Base-by-base conservation (phyloP, 2,329 filamentous ascomycete species). In the Aureobasidium leucospermi region DNA sequence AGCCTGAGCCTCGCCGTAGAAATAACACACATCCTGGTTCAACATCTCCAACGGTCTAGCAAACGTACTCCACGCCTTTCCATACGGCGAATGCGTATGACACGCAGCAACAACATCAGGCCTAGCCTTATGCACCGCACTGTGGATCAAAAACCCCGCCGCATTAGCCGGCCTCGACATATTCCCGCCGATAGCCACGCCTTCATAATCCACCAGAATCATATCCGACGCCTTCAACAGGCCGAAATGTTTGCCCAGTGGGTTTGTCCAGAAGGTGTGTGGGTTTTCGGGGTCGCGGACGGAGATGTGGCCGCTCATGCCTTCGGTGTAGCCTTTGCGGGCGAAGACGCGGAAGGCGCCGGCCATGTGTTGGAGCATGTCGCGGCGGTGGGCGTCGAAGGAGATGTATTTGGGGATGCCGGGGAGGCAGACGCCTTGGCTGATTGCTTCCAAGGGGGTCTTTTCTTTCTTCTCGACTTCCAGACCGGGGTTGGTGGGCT, bases 131-230 rank as follows among this genome's bases (percentile, higher is more conserved):
- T 89, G 86, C 10, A 90, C 76, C 28, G 85, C 85, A 6, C 79
- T 80, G 72, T 90, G 87, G 65, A 90, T 90, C 63, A 84, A 74
- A 68, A 86, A 89, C 6, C 86, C 87, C 0, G 86, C 85, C 3
- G 82, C 80, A 69, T 90, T 90, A 48, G 81, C 80, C 1, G 86
- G 81, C 34, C 80, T 76, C 13, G 71, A 78, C 60, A 74, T 77
- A 66, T 86, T 86, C 1, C 85, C 86, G 15, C 83, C 85, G 5
- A 87, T 79, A 9, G 85, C 78, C 15, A 80, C 79, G n/a, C 86
- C 86, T 10, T 79, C 70, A 57, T 83, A 77, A 63, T 88, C 81
- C 2, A 89, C 78, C 45, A 85, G 79, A 49, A 89, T 81, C 80
- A 89, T 84, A 67, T 89, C 85, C 1, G 78, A 80, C 0, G 85